Conservation (phyloP, 2,329 filamentous ascomycete species). For the Trichoderma simmonsii region DNA sequence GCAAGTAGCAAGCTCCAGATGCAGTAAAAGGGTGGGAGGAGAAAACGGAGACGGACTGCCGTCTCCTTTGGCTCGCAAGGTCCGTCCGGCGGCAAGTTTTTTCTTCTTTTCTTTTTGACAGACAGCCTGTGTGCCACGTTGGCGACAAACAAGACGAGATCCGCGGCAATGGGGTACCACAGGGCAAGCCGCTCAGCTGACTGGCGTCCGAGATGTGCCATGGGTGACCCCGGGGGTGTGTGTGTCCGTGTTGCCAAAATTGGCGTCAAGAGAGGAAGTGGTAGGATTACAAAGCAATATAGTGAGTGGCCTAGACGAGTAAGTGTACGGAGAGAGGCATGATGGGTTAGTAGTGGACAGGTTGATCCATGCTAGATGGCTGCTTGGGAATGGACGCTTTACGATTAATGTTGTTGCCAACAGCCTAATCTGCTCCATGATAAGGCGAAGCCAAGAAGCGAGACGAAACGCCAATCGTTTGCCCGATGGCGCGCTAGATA, state of each 20-base stretch:
- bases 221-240: not conserved
- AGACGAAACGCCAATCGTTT: not conserved
- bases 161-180: conserved; percentile 4
- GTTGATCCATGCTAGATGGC: not conserved
- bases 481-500: conserved; percentile 1
- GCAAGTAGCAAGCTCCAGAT: not conserved
- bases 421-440: not conserved
- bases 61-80: not conserved
- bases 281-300: not conserved
- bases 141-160: not conserved
- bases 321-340: not conserved
- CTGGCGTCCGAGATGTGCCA: conserved; percentile 10
- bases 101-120: not conserved
- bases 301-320: not conserved
- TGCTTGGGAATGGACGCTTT: not conserved
- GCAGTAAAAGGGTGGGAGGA: not conserved
- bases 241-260: conserved; percentile 2
- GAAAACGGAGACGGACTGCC: not conserved
- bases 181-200: conserved; percentile 19
- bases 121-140: not conserved
- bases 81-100: not conserved
- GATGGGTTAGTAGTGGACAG: not conserved
- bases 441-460: not conserved
- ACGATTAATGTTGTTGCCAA: not conserved
- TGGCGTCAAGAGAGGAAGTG: not conserved